Conservation (phyloP, 257 asterid genomes). For the Mitragyna speciosa region DNA sequence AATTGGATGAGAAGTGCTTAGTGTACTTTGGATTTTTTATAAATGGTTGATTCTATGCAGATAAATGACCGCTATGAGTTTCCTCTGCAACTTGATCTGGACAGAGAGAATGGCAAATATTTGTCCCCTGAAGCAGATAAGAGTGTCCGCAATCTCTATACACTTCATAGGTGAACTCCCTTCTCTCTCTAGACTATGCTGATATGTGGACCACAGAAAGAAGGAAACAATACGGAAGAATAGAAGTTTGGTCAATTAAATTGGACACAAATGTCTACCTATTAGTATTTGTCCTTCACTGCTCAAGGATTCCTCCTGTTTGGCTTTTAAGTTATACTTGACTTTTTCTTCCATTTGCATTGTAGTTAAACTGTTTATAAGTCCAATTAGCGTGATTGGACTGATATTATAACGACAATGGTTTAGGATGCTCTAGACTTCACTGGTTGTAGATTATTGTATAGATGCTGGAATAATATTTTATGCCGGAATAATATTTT, state of each 20-base stretch:
- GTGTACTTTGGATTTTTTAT: neutral
- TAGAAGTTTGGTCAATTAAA: neutral
- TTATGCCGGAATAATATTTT: neutral
- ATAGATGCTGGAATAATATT: neutral
- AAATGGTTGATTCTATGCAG: conserved; percentile 39
- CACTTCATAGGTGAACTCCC: conserved; percentile 75
- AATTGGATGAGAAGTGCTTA: neutral
- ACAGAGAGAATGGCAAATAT: conserved; percentile 87
- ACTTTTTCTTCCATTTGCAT: neutral
- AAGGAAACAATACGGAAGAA: neutral
- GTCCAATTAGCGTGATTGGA: neutral
- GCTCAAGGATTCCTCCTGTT: neutral
- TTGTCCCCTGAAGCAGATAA: conserved; percentile 92
- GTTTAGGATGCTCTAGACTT: neutral
- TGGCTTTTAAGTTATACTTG: neutral
- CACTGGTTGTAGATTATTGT: neutral
- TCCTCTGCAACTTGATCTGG: conserved; percentile 95
- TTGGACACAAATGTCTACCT: neutral
- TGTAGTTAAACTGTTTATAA: neutral
- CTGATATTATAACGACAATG: neutral
- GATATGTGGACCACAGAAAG: neutral
- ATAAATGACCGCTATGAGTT: conserved; percentile 97
- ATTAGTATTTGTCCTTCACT: neutral
- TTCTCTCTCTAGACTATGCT: conserved; percentile 10
- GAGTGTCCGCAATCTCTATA: conserved; percentile 86